Evolutionary conservation across 2,329 filamentous ascomycete species (phyloP), one percentile per base, ranked within the genome.

Genomic region (Diplocarpon rosae): DNA sequence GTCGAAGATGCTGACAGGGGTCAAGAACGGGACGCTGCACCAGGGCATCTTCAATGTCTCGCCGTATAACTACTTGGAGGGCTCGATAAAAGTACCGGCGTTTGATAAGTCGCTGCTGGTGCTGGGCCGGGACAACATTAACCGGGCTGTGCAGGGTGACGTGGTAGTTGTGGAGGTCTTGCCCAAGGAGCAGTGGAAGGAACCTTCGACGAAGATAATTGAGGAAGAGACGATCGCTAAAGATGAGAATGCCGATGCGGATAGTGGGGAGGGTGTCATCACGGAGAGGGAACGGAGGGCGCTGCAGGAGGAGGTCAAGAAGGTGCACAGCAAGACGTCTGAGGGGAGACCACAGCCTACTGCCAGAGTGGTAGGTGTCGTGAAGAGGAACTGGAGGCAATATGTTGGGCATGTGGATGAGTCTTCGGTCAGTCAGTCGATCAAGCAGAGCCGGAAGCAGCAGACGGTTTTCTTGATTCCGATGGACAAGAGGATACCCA

Each of bases 401-500:
- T 96, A 95, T 56, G 92, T 98, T 50, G 92, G 92, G 2, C 89
- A 95, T 60, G 83, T 98, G 45, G 92, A 98, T 61, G 80, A 83
- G 40, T 85, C 84, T 10, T 93, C 89, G 1, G 82, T 88, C 39
- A 82, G 81, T 57, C 77, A 80, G 42, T 76, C 79, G 2, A 76
- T 76, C 1, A 82, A 79, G 48, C 82, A 88, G 55, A 87, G 86
- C 27, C 77, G 88, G 47, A 84, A 84, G 57, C 87, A 93, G 61
- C 88, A 95, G 61, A 93, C 78, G 13, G 88, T 98, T 12, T 98
- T 98, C 65, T 73, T 98, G 14, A 80, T 96, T 39, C 89, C 92
- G 3, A 96, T 98, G 90, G 90, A 98, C 65, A 96, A 95, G 70
- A 83, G 87, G 58, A 85, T 98, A 16, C 92, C 92, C 2, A 98